A percentile compares a stretch with the other conserved stretches of the same genome.
Conservation (phyloP, 176 grass and related monocot species). For the Carex parvula region DNA sequence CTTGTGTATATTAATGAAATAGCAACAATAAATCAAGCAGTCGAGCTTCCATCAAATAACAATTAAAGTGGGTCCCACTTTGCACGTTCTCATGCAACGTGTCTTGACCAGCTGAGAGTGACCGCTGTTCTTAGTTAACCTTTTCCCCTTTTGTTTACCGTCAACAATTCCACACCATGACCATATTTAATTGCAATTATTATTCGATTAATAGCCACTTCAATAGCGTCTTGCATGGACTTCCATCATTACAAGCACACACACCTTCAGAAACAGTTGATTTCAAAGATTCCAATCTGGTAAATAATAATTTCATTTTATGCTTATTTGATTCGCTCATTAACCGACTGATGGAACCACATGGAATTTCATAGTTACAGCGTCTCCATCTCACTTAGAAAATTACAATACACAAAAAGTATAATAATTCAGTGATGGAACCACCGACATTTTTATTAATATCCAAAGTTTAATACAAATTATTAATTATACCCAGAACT, state of each 20-base stretch:
- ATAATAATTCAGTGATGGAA: no score
- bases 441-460: no score
- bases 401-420: no score
- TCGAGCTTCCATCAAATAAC: not conserved
- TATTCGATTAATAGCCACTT: not conserved
- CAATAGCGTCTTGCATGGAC: not conserved
- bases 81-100: conserved; percentile 32
- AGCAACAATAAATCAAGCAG: not conserved
- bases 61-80: not conserved
- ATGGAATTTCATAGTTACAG: not conserved
- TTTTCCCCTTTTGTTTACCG: not conserved
- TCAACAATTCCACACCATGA: not conserved
- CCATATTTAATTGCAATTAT: conserved; percentile 2
- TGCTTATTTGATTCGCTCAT: conserved; percentile 10
- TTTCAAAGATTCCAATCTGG: not conserved
- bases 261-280: no score
- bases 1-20: not conserved
- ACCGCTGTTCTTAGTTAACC: not conserved
- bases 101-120: conserved; percentile 16
- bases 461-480: no score
- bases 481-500: no score
- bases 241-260: no score
- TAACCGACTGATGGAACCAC: not conserved
- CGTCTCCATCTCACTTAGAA: no score
- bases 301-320: not conserved